Base-by-base conservation (phyloP, 1,139 yeast species). In the Yarrowia galli region DNA sequence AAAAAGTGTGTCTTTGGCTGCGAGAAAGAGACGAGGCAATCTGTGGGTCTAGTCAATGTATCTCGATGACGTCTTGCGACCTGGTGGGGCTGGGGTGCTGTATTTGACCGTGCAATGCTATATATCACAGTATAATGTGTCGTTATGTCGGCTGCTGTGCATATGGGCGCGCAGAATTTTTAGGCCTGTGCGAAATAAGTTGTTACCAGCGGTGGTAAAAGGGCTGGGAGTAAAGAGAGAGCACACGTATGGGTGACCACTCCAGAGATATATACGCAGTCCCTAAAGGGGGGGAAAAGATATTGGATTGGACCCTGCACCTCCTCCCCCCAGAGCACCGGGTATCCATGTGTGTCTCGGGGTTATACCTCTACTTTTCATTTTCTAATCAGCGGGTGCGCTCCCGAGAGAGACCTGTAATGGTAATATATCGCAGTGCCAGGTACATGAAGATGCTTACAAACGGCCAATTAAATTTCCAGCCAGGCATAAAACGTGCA, bases 391-490 rank as follows among this genome's bases (percentile, higher is more conserved):
- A 7, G 9, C 16, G 22, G 35, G 15, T 46, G 32, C 35, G 22
- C 53, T n/a, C 22, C 53, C 20, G 22, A 46, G n/a, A 46, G 23
- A 49, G 22, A 12, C 40, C 18, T 32, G 40, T 13, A n/a, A 32
- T 20, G 56, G 56, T 32, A 49, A 49, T 49, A 49, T 49, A 32
- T 49, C 56, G 56, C 56, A 28, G 54, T n/a, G n/a, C n/a, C n/a
- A n/a, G n/a, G n/a, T 28, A 48, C 54, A 48, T 49, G 56, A 32
- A 7, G 15, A n/a, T 53, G 60, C 60, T 53, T 22, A 53, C 60
- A 36, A 53, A 53, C 60, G 60, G 60, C 60, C 60, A 53, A 53
- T 53, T 53, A 36, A 53, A 53, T 53, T 53, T 53, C 45, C 60
- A 10, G 60, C 32, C 60, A 32, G 56, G 56, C 56, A 51, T 51